Percentiles rank a stretch among this genome's conserved stretches.
phyloP scores from a whole-genome alignment of 108 stramenopile genomes.

The Seminavis robusta region DNA sequence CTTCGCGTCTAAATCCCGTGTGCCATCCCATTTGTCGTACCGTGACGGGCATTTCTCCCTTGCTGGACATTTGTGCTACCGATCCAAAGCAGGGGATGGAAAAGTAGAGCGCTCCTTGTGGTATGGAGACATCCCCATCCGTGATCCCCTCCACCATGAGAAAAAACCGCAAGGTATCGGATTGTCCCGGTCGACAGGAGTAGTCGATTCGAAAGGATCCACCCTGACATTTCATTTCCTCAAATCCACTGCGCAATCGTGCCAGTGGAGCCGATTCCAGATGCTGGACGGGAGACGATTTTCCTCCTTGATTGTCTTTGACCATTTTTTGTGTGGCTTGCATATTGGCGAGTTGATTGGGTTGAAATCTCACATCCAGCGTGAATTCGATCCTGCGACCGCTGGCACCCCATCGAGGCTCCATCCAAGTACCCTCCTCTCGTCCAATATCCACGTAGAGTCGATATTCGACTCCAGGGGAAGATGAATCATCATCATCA shows the following conservation, averaged over 20 bases:
- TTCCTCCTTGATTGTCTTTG: slow-evolving; percentile 41
- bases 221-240: slow-evolving; percentile 42
- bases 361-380: slow-evolving; percentile 51
- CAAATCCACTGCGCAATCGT: slow-evolving; percentile 61
- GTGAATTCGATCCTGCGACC: slow-evolving; percentile 60
- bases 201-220: slow-evolving; percentile 67
- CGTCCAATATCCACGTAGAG: slow-evolving; percentile 65
- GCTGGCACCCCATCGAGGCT: slow-evolving; percentile 76
- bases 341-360: slow-evolving; percentile 9
- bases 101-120: slow-evolving; percentile 61
- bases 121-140: slow-evolving; percentile 60
- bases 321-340: slow-evolving; percentile 37
- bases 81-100: slow-evolving; percentile 68
- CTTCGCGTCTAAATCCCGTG: slow-evolving; percentile 77
- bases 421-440: slow-evolving; percentile 83
- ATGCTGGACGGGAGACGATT: slow-evolving; percentile 21
- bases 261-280: slow-evolving; percentile 41
- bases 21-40: slow-evolving; percentile 81
- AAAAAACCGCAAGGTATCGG: slow-evolving; percentile 50
- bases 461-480: slow-evolving; percentile 32
- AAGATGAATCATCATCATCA: too few species aligned
- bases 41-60: slow-evolving; percentile 60
- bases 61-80: slow-evolving; percentile 39
- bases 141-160: slow-evolving; percentile 49
- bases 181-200: too few species aligned